Evolutionary conservation across 768 basidiomycete species (phyloP).

Genomic region (Lentinula sp.): DNA sequence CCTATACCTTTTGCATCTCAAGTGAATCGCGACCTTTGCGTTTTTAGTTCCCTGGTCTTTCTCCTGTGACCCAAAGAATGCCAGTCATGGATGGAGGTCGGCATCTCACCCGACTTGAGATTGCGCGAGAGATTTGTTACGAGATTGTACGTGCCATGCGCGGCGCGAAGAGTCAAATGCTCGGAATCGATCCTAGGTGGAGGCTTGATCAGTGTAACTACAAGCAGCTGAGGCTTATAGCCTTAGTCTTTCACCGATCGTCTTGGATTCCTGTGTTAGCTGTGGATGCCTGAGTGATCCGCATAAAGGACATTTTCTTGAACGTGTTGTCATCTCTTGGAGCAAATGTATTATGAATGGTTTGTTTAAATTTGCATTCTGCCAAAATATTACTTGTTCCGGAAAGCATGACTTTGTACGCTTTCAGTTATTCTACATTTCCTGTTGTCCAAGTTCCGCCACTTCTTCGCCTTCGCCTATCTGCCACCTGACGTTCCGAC

Average conservation of each 20-base stretch:
- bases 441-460: no score
- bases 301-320: no score
- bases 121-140: not conserved
- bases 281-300: not conserved
- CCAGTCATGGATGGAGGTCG: not conserved
- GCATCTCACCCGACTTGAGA: not conserved
- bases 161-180: not conserved
- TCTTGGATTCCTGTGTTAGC: not conserved
- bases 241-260: not conserved
- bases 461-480: no score
- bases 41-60: not conserved
- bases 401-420: no score
- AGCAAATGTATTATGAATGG: no score
- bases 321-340: no score
- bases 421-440: no score
- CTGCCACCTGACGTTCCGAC: no score
- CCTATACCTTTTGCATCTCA: not conserved
- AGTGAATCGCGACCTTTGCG: not conserved
- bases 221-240: not conserved
- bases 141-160: not conserved
- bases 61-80: not conserved
- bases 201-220: not conserved
- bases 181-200: not conserved
- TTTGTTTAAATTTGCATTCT: no score
- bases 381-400: no score